Conservation (phyloP, 169 alveolate species). For the Plasmodium berghei region DNA sequence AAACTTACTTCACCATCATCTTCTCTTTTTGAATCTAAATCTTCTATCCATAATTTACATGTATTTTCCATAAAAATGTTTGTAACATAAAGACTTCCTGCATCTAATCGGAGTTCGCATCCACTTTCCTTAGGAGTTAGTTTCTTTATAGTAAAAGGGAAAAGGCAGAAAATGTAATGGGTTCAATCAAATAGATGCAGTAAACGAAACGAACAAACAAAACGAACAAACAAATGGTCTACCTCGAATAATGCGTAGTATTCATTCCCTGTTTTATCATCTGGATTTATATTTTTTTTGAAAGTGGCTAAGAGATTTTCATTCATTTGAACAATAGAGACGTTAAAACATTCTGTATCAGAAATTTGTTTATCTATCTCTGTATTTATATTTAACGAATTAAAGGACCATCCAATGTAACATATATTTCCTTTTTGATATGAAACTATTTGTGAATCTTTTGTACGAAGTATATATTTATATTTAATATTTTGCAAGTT, state of each 20-base stretch:
- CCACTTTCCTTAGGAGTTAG: slow-evolving; percentile 6
- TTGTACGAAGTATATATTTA: slow-evolving; percentile 12
- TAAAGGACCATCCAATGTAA: slow-evolving; percentile 52
- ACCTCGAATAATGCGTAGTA: slow-evolving; percentile 27
- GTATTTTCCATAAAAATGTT: slow-evolving; percentile 15
- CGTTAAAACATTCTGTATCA: slow-evolving; percentile 16
- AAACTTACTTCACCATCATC: slow-evolving; percentile 36
- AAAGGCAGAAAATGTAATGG: not conserved
- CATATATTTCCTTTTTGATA: slow-evolving; percentile 15
- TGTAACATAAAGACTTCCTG: slow-evolving; percentile 51
- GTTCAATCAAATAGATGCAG: too few species aligned
- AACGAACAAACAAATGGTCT: not conserved
- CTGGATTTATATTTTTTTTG: not conserved
- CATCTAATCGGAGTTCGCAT: slow-evolving; percentile 18
- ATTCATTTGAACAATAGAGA: not conserved
- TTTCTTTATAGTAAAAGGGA: not conserved
- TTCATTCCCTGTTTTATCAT: not conserved
- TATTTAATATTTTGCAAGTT: slow-evolving; percentile 2
- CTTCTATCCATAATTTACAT: slow-evolving; percentile 7
- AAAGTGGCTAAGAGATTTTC: slow-evolving; percentile 14
- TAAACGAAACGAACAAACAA: not conserved
- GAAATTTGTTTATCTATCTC: slow-evolving; percentile 18
- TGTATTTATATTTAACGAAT: slow-evolving; percentile 14
- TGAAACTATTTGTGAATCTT: slow-evolving; percentile 10
- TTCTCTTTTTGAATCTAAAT: not conserved